Base-by-base conservation (phyloP, 805 yeast genomes). In the Nakazawaea wickerhamii region DNA sequence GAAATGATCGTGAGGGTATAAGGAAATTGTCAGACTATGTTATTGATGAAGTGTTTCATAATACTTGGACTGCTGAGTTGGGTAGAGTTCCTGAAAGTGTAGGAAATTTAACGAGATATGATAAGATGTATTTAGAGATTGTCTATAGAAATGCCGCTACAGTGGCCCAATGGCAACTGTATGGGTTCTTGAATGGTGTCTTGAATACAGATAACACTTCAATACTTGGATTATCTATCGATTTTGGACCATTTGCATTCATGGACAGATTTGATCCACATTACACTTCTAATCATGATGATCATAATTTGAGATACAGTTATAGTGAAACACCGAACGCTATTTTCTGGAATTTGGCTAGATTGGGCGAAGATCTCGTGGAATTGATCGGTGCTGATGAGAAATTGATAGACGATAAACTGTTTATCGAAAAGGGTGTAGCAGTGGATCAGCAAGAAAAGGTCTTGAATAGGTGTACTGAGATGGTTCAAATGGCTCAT, bases 181-280 rank as follows among this genome's bases (percentile, higher is more conserved):
- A 89, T 61, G 98, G 97, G 3, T 90, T 91, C 54, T 60, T 90
- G 51, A 93, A 91, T 55, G 99, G 99, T 11, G 98, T 93, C 4
- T 66, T 93, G 43, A 91, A 91, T 59, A 90, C 98, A 0, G 99
- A 91, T 57, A 91, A 91, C 57, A 87, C 96, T 1, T 86, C 96
- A 0, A 71, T 91, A n/a, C 55, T 83, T 34, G 99, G 99, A 0
- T 65, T 89, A 9, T 77, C 95, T 0, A 75, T 93, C 61, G 99
- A 91, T 61, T 93, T 83, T 60, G 99, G 98, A 3, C 98, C 99
- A 1, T 93, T 86, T 64, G 85, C 95, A 15, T 84, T 89, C 47
- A 74, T 90, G 83, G 96, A 90, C 55, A 76, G 74, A 36, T 91
- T 82, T 57, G 81, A 87, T 54, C 90, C 95, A 13, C 61, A 71